Conservation (phyloP, 140 eudicot species). For the Ambrosia hybrid region DNA sequence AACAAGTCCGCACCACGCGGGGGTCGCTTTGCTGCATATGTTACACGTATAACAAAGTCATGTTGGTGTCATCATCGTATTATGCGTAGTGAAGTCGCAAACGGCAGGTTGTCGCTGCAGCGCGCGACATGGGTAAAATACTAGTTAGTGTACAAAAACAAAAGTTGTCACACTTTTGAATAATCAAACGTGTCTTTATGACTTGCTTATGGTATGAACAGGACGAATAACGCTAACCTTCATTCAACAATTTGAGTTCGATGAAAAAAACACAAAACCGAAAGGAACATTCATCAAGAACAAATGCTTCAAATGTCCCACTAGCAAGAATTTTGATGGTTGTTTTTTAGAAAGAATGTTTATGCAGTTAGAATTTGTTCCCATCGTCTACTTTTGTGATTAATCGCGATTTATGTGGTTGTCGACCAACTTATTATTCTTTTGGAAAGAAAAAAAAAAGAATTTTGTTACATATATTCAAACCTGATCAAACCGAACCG, state of each 20-base stretch:
- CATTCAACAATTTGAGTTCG: conserved; percentile 1
- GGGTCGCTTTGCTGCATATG: too few relatives aligned
- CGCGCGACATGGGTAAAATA: too few relatives aligned
- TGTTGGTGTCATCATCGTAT: too few relatives aligned
- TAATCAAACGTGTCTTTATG: conserved; percentile 1
- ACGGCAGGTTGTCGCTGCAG: too few relatives aligned
- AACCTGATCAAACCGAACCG: background rate
- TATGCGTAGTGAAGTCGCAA: too few relatives aligned
- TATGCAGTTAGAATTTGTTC: conserved; percentile 6
- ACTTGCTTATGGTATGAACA: conserved; percentile 6
- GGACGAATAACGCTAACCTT: conserved; percentile 13
- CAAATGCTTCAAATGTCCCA: conserved; percentile 25
- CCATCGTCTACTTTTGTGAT: background rate
- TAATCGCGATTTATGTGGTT: background rate
- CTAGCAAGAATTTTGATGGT: background rate
- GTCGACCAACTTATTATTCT: background rate
- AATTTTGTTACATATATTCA: background rate
- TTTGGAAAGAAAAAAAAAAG: background rate
- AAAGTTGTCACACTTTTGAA: conserved; percentile 4
- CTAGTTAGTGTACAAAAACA: background rate
- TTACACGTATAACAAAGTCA: too few relatives aligned
- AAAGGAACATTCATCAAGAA: conserved; percentile 27
- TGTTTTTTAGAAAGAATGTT: background rate
- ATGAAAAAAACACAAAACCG: conserved; percentile 9
- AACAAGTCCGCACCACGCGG: too few relatives aligned